Evolutionary conservation across 495 filamentous ascomycete species (phyloP), one percentile per base, ranked within the genome.

Genomic region (Aspergillus taichungensis): DNA sequence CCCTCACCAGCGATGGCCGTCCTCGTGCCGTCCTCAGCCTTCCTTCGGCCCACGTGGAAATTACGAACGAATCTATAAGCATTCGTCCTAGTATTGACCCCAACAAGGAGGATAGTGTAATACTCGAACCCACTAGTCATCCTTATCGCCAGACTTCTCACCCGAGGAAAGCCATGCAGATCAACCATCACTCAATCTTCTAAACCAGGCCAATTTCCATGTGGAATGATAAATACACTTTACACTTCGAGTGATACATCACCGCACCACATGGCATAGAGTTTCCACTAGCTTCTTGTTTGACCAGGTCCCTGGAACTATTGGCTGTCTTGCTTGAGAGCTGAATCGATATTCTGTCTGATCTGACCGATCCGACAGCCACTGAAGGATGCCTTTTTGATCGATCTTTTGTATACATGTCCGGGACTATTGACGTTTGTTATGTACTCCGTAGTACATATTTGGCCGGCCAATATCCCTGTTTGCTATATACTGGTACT

Each of bases 31-130:
- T 18, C 13, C 36, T 8, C 24, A 8, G 8, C 12, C 36, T 35
- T 34, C 46, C 40, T 46, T 32, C 27, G 30, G 24, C 51, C 51
- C 51, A 54, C 47, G 51, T 50, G 50, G 50, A 43, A 37, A 28
- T 40, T n/a, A 35, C 34, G n/a, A 34, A 40, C 13, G 12, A 13
- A 37, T 37, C 40, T 13, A 34, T 29, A 13, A n/a, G 10, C 1
- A 43, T 4, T 34, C 13, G 33, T n/a, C 30, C 18, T 7, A 49
- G 29, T 14, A 42, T 37, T 36, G 30, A 33, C 37, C 37, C 9
- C 39, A 34, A 18, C n/a, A 42, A 37, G 14, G 13, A 49, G 30
- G n/a, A n/a, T 9, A 31, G 18, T 34, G n/a, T 24, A 24, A 24
- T 24, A 24, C 18, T 24, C 18, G 18, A 24, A 24, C 18, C 18